Evolutionary conservation across 83 land plant species (phyloP), one percentile per base, ranked within the genome.

Genomic region (Picea abies): DNA sequence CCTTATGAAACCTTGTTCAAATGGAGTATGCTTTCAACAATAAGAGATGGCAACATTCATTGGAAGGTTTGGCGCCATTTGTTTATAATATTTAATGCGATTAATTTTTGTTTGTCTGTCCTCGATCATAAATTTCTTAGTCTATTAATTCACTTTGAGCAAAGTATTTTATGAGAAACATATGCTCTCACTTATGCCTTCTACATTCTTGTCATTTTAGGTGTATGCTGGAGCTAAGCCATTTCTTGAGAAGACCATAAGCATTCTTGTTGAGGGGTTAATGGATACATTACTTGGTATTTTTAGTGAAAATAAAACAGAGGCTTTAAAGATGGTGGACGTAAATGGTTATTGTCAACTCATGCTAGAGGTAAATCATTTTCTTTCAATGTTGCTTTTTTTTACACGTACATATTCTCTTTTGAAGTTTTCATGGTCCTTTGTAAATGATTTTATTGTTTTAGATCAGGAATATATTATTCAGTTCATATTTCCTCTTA

Each of bases 281-380:
- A 87, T 96, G 79, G 97, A 90, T 83, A 89, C 94, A 11, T 83
- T 96, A 73, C 91, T 94, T 16, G 85, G 88, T 78, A 85, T 94
- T 65, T 88, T 92, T 80, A 72, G 89, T 84, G 98, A 92, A 79
- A 83, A 94, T 60, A 81, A 87, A 70, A 52, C 85, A 39, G 91
- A 90, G 72, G 92, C 89, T 65, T 85, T 95, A 22, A 90, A 83
- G 68, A 76, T 80, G 11, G 71, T 96, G 72, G 98, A 96, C 85
- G 79, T 93, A 65, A 92, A 94, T 81, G 98, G 98, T 17, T 96
- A 91, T 83, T 94, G 94, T 63, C 98, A 96, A 84, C 93, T 96
- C 39, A 96, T 91, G 94, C 98, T 96, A 71, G 98, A 96, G 98
- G 98, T 96, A 69, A 79, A 62, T 75, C 73, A 60, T 86, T 66